A percentile compares a stretch with the other conserved stretches of the same genome.
phyloP scores from a whole-genome alignment of 139 green algal species.

The Micromonas pusilla region DNA sequence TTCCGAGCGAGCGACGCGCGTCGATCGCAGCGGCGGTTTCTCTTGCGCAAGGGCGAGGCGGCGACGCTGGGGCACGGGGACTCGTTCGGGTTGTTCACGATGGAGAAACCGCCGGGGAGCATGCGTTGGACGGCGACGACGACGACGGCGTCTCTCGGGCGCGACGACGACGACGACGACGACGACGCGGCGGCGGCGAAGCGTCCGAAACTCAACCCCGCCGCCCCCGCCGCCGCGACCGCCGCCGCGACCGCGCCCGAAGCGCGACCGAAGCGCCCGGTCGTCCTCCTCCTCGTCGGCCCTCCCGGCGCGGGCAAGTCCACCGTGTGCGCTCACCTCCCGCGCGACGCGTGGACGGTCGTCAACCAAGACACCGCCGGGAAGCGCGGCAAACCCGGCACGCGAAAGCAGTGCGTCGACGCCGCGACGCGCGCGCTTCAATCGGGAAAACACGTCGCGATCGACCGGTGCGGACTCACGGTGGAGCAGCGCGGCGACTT shows the following conservation, averaged over 20 bases:
- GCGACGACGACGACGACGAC: slow-evolving; percentile 12
- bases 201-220: not conserved
- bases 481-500: slow-evolving; percentile 22
- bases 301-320: not conserved
- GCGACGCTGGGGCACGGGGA: not conserved
- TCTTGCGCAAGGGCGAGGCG: not conserved
- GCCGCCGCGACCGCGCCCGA: slow-evolving; percentile 9
- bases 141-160: not conserved
- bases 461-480: slow-evolving; percentile 17
- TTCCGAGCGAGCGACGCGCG: not conserved
- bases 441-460: slow-evolving; percentile 22
- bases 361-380: slow-evolving; percentile 23
- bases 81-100: not conserved
- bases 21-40: not conserved
- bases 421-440: not conserved
- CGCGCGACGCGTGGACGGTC: not conserved
- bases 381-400: not conserved
- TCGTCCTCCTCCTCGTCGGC: not conserved
- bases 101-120: not conserved
- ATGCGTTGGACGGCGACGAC: not conserved
- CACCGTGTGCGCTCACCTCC: not conserved
- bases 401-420: slow-evolving; percentile 11
- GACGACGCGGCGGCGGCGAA: slow-evolving; percentile 3
- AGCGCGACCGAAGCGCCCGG: not conserved
- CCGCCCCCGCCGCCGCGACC: not conserved